These are phyloP conservation scores for Neonectria neomacrospora DNA, from an alignment of 2,329 filamentous ascomycete species.

Conservation along the genomic window DNA sequence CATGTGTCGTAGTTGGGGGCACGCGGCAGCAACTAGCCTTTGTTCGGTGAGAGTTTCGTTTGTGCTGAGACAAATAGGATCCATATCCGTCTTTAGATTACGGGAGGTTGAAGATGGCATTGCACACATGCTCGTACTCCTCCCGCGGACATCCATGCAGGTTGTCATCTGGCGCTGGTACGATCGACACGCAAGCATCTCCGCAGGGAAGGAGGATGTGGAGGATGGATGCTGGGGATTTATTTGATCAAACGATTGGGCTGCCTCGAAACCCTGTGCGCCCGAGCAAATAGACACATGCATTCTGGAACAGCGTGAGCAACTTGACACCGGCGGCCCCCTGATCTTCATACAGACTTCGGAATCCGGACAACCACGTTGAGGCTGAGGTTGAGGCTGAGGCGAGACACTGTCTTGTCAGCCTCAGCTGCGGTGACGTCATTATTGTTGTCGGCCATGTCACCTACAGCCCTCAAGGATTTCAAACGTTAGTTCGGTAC, in stretches of 20 bases:
- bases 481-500: too few relatives aligned
- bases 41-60: slow-evolving; percentile 17
- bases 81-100: neutral
- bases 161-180: slow-evolving; percentile 20
- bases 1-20: too few relatives aligned
- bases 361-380: slow-evolving; percentile 18
- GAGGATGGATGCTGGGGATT: too few relatives aligned
- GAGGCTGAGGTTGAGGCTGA: slow-evolving; percentile 30
- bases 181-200: slow-evolving; percentile 33
- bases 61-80: neutral
- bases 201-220: slow-evolving; percentile 12
- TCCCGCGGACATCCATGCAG: slow-evolving; percentile 11
- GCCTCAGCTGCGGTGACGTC: slow-evolving; percentile 26
- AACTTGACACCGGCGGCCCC: neutral
- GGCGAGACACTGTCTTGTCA: slow-evolving; percentile 29
- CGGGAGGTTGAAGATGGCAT: neutral
- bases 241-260: slow-evolving; percentile 21
- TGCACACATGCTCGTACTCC: neutral
- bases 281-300: neutral
- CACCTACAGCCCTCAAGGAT: too few relatives aligned
- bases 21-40: slow-evolving; percentile 13
- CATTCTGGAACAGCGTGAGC: neutral
- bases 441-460: too few relatives aligned
- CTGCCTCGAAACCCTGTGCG: neutral
- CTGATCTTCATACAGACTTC: neutral